phyloP scores from a whole-genome alignment of 345 rosid species.

The Eutrema yunnanense region DNA sequence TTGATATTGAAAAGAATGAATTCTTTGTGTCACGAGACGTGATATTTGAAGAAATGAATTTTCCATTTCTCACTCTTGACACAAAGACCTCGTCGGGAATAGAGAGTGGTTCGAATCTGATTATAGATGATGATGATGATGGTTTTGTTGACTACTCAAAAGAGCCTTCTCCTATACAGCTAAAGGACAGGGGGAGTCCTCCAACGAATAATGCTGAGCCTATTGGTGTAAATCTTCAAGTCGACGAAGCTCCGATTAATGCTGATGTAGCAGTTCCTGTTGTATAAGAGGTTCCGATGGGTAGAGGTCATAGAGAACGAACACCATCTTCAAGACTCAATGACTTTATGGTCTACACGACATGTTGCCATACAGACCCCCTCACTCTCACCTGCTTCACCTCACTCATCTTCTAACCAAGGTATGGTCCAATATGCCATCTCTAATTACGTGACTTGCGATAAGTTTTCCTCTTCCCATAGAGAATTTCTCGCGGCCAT shows the following conservation, averaged over 20 bases:
- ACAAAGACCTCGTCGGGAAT: too few species aligned
- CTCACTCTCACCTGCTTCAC: background rate
- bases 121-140: too few species aligned
- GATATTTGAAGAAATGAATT: background rate
- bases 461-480: background rate
- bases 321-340: background rate
- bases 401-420: background rate
- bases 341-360: too few species aligned
- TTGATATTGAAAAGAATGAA: background rate
- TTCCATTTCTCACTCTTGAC: too few species aligned
- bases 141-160: too few species aligned
- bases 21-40: background rate
- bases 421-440: background rate
- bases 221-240: too few species aligned
- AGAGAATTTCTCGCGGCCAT: background rate
- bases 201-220: too few species aligned
- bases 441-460: background rate
- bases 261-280: too few species aligned
- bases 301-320: background rate
- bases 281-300: background rate
- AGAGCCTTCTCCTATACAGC: too few species aligned
- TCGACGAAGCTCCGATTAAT: too few species aligned
- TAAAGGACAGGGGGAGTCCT: too few species aligned
- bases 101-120: too few species aligned
- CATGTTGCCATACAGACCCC: background rate